These are phyloP conservation scores for Shiraia bambusicola DNA, from an alignment of 2,329 filamentous ascomycete species.

Conservation along the genomic window DNA sequence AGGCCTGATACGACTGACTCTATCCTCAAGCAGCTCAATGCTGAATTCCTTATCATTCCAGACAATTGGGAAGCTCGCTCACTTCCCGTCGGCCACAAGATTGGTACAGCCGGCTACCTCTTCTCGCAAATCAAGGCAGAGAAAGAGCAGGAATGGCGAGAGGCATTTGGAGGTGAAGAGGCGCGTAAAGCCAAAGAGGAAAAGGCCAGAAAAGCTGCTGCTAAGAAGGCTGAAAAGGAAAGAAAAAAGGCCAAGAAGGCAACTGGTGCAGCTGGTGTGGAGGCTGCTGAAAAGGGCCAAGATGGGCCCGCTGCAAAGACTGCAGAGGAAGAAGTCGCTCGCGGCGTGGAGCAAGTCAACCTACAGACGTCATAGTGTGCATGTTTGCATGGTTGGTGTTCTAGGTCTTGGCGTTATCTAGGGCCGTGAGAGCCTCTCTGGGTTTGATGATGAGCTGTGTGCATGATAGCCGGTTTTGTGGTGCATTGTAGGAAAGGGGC, in stretches of 20 bases:
- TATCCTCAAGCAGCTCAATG: conserved; percentile 76
- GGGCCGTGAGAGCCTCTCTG: conserved; percentile 1
- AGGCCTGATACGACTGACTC: conserved; percentile 54
- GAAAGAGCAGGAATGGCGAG: conserved; percentile 81
- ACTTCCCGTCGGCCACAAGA: conserved; percentile 68
- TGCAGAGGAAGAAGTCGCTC: conserved; percentile 48
- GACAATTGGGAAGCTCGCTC: conserved; percentile 42
- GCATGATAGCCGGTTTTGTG: not conserved
- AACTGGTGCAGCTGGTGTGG: conserved; percentile 70
- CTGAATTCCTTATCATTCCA: conserved; percentile 60
- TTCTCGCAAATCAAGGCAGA: conserved; percentile 81
- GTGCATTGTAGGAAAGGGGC: too few relatives aligned
- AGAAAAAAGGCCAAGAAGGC: conserved; percentile 60
- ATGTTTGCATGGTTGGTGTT: not conserved
- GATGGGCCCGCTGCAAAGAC: conserved; percentile 42
- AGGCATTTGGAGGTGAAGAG: conserved; percentile 69
- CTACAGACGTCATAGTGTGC: conserved; percentile 45
- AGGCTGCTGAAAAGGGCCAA: conserved; percentile 74
- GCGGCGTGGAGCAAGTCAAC: conserved; percentile 49
- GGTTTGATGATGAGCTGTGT: conserved; percentile 1
- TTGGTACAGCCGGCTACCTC: conserved; percentile 76
- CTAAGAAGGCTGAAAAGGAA: conserved; percentile 65
- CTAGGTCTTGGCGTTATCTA: conserved; percentile 3
- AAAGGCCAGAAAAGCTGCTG: conserved; percentile 60
- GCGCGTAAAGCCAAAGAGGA: conserved; percentile 69